These are phyloP conservation scores for Cichorium intybus DNA, from an alignment of 140 eudicot genomes.

Conservation along the genomic window DNA sequence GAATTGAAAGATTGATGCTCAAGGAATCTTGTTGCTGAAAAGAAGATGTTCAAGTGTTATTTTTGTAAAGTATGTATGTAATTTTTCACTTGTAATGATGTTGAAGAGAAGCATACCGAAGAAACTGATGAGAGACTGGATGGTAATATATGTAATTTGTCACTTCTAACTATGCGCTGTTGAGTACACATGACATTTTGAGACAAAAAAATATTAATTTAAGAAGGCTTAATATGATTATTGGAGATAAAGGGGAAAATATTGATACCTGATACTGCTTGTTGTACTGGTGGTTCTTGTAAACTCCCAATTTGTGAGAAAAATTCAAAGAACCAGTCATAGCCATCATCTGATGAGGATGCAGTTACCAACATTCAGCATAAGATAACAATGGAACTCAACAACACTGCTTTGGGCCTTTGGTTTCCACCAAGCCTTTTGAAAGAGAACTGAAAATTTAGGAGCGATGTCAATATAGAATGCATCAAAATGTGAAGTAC, in stretches of 20 bases:
- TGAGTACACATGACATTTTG: constrained; percentile 17
- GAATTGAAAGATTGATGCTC: constrained; percentile 45
- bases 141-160: constrained; percentile 33
- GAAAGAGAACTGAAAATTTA: neutral
- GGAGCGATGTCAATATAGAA: neutral
- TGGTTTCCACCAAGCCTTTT: neutral
- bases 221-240: neutral
- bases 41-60: constrained; percentile 1
- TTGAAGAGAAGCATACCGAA: constrained; percentile 44
- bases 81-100: neutral
- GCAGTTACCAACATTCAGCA: constrained; percentile 23
- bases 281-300: constrained; percentile 44
- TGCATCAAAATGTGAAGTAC: neutral
- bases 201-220: constrained; percentile 6
- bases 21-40: constrained; percentile 57
- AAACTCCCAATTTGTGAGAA: constrained; percentile 49
- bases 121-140: constrained; percentile 47
- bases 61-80: neutral
- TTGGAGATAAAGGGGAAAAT: neutral
- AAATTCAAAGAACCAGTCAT: constrained; percentile 56
- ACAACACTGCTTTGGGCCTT: constrained; percentile 15
- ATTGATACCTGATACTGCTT: constrained; percentile 47
- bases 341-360: constrained; percentile 37
- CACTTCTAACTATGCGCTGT: constrained; percentile 42
- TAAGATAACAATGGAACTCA: constrained; percentile 16